Evolutionary conservation across 768 basidiomycete species (phyloP).

Genomic region (Tulasnella sp.): DNA sequence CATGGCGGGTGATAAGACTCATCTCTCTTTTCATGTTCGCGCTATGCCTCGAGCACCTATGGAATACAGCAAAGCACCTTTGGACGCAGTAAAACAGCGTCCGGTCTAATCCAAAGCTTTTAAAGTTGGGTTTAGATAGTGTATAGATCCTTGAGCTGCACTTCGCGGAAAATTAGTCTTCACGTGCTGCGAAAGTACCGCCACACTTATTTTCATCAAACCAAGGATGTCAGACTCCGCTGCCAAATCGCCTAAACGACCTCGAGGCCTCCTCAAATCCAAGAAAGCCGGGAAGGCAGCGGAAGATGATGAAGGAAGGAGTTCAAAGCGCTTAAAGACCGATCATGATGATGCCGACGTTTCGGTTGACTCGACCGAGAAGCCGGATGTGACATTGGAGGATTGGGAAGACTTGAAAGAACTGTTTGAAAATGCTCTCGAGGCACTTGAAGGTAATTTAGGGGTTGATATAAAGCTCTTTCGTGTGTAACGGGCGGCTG

Average conservation of each 20-base stretch:
- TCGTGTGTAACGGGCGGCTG: constrained; percentile 5
- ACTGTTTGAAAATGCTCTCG: constrained; percentile 48
- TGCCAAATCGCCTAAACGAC: neutral
- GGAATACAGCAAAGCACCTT: no score
- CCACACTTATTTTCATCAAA: no score
- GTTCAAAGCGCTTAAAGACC: neutral
- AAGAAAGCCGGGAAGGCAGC: neutral
- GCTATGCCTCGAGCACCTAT: no score
- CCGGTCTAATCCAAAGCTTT: no score
- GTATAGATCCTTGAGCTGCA: no score
- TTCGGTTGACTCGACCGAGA: constrained; percentile 2
- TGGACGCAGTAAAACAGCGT: no score
- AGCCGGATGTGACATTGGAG: constrained; percentile 27
- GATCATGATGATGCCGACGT: neutral
- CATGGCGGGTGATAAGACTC: no score
- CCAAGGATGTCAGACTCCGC: neutral
- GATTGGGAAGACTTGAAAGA: constrained; percentile 66
- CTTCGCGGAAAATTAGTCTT: no score
- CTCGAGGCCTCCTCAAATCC: neutral
- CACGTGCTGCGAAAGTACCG: no score
- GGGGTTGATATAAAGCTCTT: neutral
- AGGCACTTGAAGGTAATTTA: constrained; percentile 49
- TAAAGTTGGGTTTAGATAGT: no score
- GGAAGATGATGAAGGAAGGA: neutral
- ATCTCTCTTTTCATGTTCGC: no score